Evolutionary conservation across 2,329 filamentous ascomycete species (phyloP), one percentile per base, ranked within the genome.

Genomic region (Exophiala dermatitidis): DNA sequence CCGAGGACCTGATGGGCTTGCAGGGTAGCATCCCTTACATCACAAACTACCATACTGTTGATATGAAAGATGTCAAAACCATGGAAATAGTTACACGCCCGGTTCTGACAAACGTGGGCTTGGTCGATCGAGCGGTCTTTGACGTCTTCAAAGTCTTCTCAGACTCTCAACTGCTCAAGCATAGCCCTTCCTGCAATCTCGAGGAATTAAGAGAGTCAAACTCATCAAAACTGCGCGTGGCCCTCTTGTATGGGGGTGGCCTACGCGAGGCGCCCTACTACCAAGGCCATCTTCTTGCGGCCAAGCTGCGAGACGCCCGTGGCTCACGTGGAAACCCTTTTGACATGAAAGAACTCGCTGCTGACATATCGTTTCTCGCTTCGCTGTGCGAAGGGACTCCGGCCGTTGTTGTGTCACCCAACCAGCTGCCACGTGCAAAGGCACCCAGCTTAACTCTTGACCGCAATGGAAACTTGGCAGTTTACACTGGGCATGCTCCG

Each of bases 361-460:
- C 50, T 1, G 62, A 68, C 26, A 57, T 67, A 6, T 51, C 61
- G 19, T 63, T 66, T 40, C 59, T 69, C 5, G 64, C 66, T 12
- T 63, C 57, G 19, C 51, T 67, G 4, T 69, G 67, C 36, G 66
- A 62, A 8, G 59, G 63, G 5, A 68, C 66, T 33, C 58, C 61
- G 26, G 58, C 71, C 6, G 60, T 62, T 2, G 66, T 70, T 3
- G 46, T 65, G 26, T 61, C 59, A 5, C 68, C 67, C 0, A 58
- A 61, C 3, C 52, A 60, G 12, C 58, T 69, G 3, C 59, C 62
- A 3, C 67, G 64, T 8, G 61, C 63, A 6, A 63, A 65, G 0
- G 56, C 63, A 5, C 67, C 68, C 26, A 64, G 63, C 31, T 52
- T 72, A 32, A 71, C 68, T 1, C 62, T 71, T 12, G 69, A 70